Evolutionary conservation across 495 filamentous ascomycete species (phyloP).

Genomic region (Penicillium maclennaniae): DNA sequence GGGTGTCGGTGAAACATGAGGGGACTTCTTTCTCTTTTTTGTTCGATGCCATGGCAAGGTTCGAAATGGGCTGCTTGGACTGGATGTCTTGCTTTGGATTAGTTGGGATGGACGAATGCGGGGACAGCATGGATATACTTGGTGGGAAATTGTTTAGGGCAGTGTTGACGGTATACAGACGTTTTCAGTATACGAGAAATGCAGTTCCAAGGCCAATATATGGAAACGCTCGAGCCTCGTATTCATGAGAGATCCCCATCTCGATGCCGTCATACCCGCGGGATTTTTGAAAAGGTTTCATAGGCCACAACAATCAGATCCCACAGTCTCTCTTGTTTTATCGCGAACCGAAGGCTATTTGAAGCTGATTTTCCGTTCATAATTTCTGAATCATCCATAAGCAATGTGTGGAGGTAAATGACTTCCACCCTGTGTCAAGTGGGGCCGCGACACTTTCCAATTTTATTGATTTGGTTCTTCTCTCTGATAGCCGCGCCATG

Average conservation of each 20-base stretch:
- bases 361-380: no score
- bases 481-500: neutral
- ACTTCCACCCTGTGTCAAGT: slow-evolving; percentile 3
- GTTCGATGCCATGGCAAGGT: neutral
- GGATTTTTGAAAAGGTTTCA: neutral
- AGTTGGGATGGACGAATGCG: neutral
- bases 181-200: neutral
- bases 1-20: slow-evolving; percentile 56
- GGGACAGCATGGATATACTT: no score
- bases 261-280: neutral
- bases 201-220: neutral
- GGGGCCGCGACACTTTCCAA: neutral
- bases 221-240: neutral
- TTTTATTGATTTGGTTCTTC: neutral
- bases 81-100: neutral
- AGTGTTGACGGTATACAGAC: neutral
- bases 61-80: neutral
- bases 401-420: neutral
- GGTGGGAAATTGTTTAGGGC: neutral
- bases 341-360: no score
- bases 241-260: neutral
- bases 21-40: slow-evolving; percentile 16
- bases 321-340: no score
- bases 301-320: neutral
- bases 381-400: no score